Evolutionary conservation across 1,284 basidiomycete species (phyloP), one percentile per base, ranked within the genome.

Genomic region (Puccinia coronata): DNA sequence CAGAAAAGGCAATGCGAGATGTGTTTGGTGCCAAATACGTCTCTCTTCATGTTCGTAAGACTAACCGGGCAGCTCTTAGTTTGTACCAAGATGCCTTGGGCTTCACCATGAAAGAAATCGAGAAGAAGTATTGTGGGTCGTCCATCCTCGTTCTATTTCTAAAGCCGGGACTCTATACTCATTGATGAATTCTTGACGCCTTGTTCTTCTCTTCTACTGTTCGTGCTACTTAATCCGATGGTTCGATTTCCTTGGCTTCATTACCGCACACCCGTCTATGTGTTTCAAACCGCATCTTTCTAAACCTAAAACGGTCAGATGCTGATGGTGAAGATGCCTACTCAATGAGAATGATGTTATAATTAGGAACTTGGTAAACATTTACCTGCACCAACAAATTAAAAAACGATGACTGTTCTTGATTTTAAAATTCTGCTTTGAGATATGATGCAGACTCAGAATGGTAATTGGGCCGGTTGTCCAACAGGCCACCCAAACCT

Each of bases 271-370:
- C 9, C 47, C 47, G 53, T 25, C 18, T 14, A 51, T 25, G 31
- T 71, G n/a, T 5, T 53, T 47, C 2, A n/a, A 28, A 16, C 25
- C 25, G 8, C 18, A n/a, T n/a, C 57, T 11, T 25, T 23, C n/a
- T 57, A 3, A 25, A 23, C 23, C 18, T 8, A 2, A 6, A 36
- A 39, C n/a, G 49, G 8, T 25, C 83, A 95, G 94, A 96, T 87
- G 94, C 93, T 4, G 94, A 96, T 84, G 93, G 94, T 12, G 94
- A 96, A 87, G 93, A 96, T 84, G 94, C 95, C 49, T 95, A 93
- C 85, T 91, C 92, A 1, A 96, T 96, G 94, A 90, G 91, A 55
- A 89, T 93, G 70, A 47, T 59, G 25, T 63, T 80, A 49, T 67
- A 9, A 57, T 47, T 47, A 51, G 18, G 23, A 63, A 1, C n/a